A percentile compares a stretch with the other conserved stretches of the same genome.
Evolutionary conservation across 1,284 basidiomycete genomes (phyloP).

Genomic region (Neonothopanus nambi): DNA sequence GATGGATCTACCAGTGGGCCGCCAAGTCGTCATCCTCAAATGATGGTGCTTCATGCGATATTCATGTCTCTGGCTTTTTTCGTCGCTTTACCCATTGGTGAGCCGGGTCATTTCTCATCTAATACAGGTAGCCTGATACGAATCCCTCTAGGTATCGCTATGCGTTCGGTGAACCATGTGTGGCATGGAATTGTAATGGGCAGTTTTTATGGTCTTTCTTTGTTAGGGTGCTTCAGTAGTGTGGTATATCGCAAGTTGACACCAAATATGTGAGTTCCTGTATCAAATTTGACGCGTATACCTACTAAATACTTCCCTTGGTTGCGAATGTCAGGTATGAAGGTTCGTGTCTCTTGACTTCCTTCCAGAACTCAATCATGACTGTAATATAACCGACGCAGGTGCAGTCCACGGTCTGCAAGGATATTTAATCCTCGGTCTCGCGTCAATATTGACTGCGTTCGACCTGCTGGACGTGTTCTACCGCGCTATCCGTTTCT

Average conservation of each 20-base stretch:
- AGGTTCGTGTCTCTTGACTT: conserved; percentile 38
- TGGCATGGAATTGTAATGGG: conserved; percentile 55
- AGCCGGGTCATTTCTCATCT: conserved; percentile 22
- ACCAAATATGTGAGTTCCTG: conserved; percentile 68
- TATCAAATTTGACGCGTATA: conserved; percentile 13
- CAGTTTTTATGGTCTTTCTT: conserved; percentile 56
- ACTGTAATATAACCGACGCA: conserved; percentile 19
- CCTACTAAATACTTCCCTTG: conserved; percentile 14
- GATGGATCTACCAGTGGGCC: conserved; percentile 30
- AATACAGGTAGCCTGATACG: background rate
- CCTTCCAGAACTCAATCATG: background rate
- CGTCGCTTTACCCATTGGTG: conserved; percentile 72
- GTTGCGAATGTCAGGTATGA: conserved; percentile 56
- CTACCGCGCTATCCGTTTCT: conserved; percentile 49
- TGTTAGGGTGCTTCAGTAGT: conserved; percentile 63
- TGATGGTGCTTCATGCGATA: conserved; percentile 67
- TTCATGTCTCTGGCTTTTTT: conserved; percentile 79
- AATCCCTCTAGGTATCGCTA: conserved; percentile 58
- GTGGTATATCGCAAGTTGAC: conserved; percentile 72
- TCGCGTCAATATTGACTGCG: conserved; percentile 56
- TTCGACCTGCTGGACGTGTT: conserved; percentile 55
- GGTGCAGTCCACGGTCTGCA: conserved; percentile 58
- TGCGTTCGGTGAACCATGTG: conserved; percentile 71
- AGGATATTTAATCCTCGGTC: conserved; percentile 60
- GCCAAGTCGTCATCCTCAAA: conserved; percentile 52